Evolutionary conservation across 768 basidiomycete species (phyloP).

Genomic region (Tulasnella sp.): DNA sequence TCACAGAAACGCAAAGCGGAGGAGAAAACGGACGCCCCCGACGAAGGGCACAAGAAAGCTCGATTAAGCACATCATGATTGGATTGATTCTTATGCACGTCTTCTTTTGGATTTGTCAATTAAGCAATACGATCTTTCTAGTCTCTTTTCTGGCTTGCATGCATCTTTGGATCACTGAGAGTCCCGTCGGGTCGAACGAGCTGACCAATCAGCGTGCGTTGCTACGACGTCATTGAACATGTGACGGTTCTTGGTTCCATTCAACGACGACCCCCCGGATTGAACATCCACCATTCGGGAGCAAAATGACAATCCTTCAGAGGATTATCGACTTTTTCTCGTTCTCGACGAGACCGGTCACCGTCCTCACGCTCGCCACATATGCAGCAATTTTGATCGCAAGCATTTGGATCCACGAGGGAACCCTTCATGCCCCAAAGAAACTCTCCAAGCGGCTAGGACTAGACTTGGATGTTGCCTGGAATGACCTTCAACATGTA

Average conservation of each 20-base stretch:
- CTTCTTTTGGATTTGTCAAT: too few species aligned
- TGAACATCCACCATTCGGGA: background rate
- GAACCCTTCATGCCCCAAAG: background rate
- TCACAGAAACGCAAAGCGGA: background rate
- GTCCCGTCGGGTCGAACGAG: background rate
- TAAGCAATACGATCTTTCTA: too few species aligned
- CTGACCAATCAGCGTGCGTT: background rate
- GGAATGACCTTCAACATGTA: constrained; percentile 42
- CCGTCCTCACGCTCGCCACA: constrained; percentile 35
- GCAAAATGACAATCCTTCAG: constrained; percentile 22
- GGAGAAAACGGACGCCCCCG: background rate
- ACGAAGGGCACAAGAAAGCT: background rate
- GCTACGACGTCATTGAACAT: background rate
- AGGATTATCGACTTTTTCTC: constrained; percentile 22
- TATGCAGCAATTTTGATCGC: constrained; percentile 36
- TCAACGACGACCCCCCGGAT: background rate
- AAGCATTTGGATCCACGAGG: constrained; percentile 11
- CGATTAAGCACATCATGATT: background rate
- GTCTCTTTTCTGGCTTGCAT: background rate
- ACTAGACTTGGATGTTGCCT: constrained; percentile 28
- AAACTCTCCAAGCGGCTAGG: background rate
- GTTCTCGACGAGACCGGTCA: constrained; percentile 35
- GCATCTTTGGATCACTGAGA: background rate
- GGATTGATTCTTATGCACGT: too few species aligned
- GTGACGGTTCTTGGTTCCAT: background rate